Conservation (phyloP, 139 green algal genomes). For the Coccomyxa sp. region DNA sequence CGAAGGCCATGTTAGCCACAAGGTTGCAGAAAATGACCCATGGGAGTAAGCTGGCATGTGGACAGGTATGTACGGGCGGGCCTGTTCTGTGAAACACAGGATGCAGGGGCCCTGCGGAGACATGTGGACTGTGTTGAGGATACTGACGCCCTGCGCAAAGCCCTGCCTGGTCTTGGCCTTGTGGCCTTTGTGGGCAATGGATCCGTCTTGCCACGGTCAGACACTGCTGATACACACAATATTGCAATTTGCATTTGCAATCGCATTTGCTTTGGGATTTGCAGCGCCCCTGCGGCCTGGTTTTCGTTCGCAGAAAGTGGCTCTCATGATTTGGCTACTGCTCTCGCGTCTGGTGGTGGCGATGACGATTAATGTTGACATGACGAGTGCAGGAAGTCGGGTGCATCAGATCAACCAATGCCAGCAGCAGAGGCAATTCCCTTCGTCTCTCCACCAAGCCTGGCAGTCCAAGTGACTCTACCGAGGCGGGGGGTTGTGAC, state of each 20-base stretch:
- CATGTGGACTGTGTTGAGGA: slow-evolving; percentile 60
- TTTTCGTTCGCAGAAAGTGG: no score
- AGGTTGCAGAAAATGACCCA: not conserved
- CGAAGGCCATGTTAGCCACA: not conserved
- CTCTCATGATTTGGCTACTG: no score
- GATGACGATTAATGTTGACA: not conserved
- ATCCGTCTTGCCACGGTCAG: slow-evolving; percentile 48
- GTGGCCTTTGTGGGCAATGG: slow-evolving; percentile 67
- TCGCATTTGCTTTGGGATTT: no score
- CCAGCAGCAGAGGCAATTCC: slow-evolving; percentile 19
- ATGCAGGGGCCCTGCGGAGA: slow-evolving; percentile 22
- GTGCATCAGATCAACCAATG: slow-evolving; percentile 50
- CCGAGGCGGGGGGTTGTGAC: slow-evolving; percentile 46
- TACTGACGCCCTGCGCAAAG: slow-evolving; percentile 31
- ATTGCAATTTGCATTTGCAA: no score
- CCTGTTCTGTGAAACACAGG: slow-evolving; percentile 29
- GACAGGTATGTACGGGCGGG: slow-evolving; percentile 36
- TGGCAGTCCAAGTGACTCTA: slow-evolving; percentile 37
- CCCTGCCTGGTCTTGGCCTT: slow-evolving; percentile 37
- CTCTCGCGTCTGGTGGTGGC: no score
- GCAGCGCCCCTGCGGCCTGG: no score
- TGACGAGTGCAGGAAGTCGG: slow-evolving; percentile 17
- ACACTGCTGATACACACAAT: not conserved
- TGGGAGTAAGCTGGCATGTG: not conserved
- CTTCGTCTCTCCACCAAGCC: slow-evolving; percentile 34